Evolutionary conservation across 2,329 filamentous ascomycete species (phyloP), one percentile per base, ranked within the genome.

Genomic region (Neonectria coccinea): DNA sequence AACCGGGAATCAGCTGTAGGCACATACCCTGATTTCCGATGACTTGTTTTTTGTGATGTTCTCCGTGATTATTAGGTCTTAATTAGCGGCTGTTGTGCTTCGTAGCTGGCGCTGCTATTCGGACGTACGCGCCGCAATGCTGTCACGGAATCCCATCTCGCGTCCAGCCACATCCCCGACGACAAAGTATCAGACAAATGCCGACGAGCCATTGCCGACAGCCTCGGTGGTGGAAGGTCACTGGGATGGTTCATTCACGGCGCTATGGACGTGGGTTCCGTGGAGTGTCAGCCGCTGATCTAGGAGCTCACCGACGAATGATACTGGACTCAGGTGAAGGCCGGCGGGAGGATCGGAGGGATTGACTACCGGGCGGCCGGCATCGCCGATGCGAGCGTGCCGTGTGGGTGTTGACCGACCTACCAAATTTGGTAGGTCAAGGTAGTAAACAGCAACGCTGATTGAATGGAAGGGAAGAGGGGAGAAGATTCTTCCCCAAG

Each of bases 1-100:
- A 79, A 79, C 77, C 81, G 83, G 84, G 84, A 86, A 86, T 86
- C 83, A 85, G 84, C 83, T 85, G 84, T 85, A 85, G 84, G 83
- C 79, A 86, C 83, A 86, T 84, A 50, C 62, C 55, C 56, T 51
- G 42, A 33, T 39, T 55, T 31, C 16, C 41, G 50, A 16, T 53
- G 45, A 10, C 12, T 27, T 20, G 11, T 22, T 56, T 56, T 6
- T 9, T 36, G 14, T 11, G n/a, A 18, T 42, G n/a, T n/a, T 42
- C 39, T 29, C 31, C 5, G 5, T 20, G 48, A 16, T 7, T 9
- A 10, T 20, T 22, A 6, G 27, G 31, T 10, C 27, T 51, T 25
- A 10, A 29, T 29, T 12, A 8, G 39, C n/a, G 39, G n/a, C 9
- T 14, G 2, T 25, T 25, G 25, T 25, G 25, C 25, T 25, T 25